A percentile compares a stretch with the other conserved stretches of the same genome.
phyloP scores from a whole-genome alignment of 2,329 filamentous ascomycete species.

The Calonectria fujianensis region DNA sequence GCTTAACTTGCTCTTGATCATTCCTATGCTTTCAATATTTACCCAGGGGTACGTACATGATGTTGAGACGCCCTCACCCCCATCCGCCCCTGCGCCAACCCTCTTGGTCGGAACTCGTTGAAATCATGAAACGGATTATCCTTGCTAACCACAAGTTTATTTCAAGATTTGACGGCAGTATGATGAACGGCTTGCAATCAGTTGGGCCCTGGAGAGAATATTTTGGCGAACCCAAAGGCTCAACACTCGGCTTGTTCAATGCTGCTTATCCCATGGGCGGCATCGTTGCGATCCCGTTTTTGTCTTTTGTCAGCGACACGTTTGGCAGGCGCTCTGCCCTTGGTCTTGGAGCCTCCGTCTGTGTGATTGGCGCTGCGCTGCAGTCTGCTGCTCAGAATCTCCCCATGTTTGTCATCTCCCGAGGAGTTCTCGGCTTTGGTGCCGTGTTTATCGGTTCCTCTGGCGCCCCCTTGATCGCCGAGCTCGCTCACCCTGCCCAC shows the following conservation, averaged over 20 bases:
- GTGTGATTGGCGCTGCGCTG: constrained; percentile 29
- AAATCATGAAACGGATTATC: neutral
- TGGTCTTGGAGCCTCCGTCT: constrained; percentile 2
- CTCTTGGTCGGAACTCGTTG: too few relatives aligned
- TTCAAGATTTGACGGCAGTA: constrained; percentile 5
- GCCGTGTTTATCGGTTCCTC: constrained; percentile 14
- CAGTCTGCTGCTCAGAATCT: constrained; percentile 30
- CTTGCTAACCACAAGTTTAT: too few relatives aligned
- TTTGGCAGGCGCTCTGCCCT: constrained; percentile 20
- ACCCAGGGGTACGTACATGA: constrained; percentile 1
- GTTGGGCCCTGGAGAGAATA: constrained; percentile 19
- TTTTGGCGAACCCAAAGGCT: constrained; percentile 24
- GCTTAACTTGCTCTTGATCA: constrained; percentile 15
- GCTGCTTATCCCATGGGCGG: constrained; percentile 28
- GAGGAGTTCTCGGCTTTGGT: constrained; percentile 33
- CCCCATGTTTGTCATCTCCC: constrained; percentile 35
- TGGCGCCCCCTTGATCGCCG: constrained; percentile 33
- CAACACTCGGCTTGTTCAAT: constrained; percentile 28
- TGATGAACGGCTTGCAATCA: constrained; percentile 27
- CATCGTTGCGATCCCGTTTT: constrained; percentile 1
- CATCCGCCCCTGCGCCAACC: too few relatives aligned
- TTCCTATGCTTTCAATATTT: constrained; percentile 34
- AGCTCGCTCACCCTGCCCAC: constrained; percentile 29
- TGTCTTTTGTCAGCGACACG: constrained; percentile 14
- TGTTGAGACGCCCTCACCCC: too few relatives aligned